phyloP scores from a whole-genome alignment of 2,329 filamentous ascomycete species.

The Trichoderma lentiforme region DNA sequence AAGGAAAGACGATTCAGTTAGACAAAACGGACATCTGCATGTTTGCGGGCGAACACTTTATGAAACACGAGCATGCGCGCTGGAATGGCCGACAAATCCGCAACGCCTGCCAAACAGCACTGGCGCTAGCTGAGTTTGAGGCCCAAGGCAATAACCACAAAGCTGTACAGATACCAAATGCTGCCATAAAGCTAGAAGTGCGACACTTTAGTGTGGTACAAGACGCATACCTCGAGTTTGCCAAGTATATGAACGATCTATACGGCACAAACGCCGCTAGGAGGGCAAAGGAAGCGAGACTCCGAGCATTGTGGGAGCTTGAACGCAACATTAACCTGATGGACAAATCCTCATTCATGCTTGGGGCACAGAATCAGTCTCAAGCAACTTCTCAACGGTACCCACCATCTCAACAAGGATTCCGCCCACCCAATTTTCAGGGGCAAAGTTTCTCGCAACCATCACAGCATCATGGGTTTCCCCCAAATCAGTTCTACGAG shows the following conservation, averaged over 20 bases:
- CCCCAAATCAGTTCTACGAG: background rate
- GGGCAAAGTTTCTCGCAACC: background rate
- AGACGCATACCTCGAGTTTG: constrained; percentile 24
- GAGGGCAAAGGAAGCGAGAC: background rate
- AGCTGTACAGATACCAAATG: background rate
- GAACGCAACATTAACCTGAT: background rate
- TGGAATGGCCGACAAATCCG: constrained; percentile 22
- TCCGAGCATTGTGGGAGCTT: background rate
- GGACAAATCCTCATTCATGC: background rate
- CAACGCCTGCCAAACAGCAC: constrained; percentile 20
- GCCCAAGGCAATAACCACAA: constrained; percentile 26
- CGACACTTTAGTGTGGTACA: constrained; percentile 23
- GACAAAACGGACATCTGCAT: background rate
- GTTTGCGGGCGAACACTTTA: background rate
- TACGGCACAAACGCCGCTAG: background rate
- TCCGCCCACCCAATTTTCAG: background rate
- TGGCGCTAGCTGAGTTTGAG: constrained; percentile 34
- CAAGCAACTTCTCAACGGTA: background rate
- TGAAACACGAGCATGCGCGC: background rate
- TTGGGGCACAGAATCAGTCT: background rate
- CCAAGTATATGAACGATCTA: constrained; percentile 20
- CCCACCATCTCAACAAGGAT: background rate
- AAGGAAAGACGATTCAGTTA: background rate
- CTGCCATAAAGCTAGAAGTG: constrained; percentile 17
- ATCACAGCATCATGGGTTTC: background rate